Base-by-base conservation (phyloP, 129 eudicot genomes). In the Flaveria bidentis region DNA sequence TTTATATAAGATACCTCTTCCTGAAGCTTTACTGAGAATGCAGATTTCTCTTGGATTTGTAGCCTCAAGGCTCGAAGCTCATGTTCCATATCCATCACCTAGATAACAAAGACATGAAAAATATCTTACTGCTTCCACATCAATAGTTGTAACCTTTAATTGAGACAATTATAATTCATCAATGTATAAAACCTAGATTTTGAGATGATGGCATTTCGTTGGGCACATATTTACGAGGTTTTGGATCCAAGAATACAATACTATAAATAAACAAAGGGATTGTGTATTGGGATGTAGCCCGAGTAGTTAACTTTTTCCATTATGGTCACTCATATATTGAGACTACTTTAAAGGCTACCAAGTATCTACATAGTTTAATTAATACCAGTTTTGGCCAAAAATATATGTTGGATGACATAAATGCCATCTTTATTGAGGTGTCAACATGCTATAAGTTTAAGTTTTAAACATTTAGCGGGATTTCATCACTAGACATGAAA, bases 71-170 rank as follows among this genome's bases (percentile, higher is more conserved):
- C 99, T 71, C 88, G 90, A 70, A 95, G 99, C 79, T 95, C 99
- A 47, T 89, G 90, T 72, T 91, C 99, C 99, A 95, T 95, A 83
- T 87, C 97, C 90, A 88, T 84, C 73, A 95, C 97, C 99, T 95
- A 63, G 15, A 81, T 58, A 78, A 71, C 25, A 74, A 50, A 49
- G 67, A n/a, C 23, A 80, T 46, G 17, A 60, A 45, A 55, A 47
- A 26, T 9, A 60, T 60, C n/a, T 25, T 60, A 60, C 39, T 23
- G 66, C 39, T 25, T 23, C 39, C 66, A 23, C 66, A 60, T 23
- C 6, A 17, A 23, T 25, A 61, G 45, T 61, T 62, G 61, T 61
- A 26, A 74, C 33, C 26, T 73, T 25, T 49, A 39, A 50, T 53
- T 67, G 74, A 46, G 51, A n/a, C 15, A 15, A 52, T 39, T 22